Evolutionary conservation across 177 flowering plant species (phyloP).

Genomic region (Vitis hybrid): DNA sequence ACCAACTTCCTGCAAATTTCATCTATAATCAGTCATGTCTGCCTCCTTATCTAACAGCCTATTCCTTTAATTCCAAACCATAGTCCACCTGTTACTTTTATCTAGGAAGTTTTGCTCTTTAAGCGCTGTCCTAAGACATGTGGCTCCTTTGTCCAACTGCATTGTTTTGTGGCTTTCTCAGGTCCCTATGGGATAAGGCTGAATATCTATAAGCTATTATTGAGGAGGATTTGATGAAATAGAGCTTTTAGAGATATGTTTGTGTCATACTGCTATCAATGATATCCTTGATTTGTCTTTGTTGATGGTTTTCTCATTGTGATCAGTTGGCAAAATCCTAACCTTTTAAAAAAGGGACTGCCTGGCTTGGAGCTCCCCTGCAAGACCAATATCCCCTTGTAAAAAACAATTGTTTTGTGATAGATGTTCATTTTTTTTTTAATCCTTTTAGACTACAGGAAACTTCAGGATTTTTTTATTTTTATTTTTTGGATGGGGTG

Average conservation of each 20-base stretch:
- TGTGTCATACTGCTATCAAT: not conserved
- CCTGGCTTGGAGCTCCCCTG: no score
- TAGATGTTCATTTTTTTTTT: no score
- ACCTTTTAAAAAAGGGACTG: no score
- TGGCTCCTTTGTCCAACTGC: not conserved
- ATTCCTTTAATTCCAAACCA: not conserved
- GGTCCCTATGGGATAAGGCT: not conserved
- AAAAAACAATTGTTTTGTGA: no score
- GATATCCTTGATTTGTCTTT: not conserved
- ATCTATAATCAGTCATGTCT: not conserved
- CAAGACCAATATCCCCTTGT: no score
- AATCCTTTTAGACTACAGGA: no score
- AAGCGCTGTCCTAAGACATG: not conserved
- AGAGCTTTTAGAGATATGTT: not conserved
- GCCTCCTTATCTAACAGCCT: not conserved
- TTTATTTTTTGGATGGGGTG: not conserved
- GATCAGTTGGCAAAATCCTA: no score
- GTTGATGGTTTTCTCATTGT: not conserved
- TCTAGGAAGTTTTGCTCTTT: no score
- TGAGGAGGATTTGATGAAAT: not conserved
- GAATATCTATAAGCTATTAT: not conserved
- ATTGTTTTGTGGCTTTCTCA: not conserved
- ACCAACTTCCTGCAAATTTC: not conserved
- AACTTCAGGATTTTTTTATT: not conserved
- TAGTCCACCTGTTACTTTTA: not conserved